These are phyloP conservation scores for Penicillium goetzii DNA, from an alignment of 495 filamentous ascomycete species.

Conservation along the genomic window DNA sequence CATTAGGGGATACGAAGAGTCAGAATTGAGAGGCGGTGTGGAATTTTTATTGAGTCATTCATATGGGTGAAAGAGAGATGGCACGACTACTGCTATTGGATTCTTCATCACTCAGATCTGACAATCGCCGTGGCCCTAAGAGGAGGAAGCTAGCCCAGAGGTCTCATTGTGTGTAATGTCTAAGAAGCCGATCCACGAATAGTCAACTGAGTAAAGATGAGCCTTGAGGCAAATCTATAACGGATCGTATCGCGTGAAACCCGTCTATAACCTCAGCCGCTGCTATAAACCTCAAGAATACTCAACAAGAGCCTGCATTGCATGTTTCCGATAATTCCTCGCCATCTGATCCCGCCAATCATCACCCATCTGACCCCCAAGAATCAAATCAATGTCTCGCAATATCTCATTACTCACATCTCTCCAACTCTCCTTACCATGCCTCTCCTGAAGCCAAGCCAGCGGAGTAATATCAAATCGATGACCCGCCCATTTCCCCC, in stretches of 20 bases:
- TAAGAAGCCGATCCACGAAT: background rate
- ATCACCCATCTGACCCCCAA: constrained; percentile 16
- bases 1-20: background rate
- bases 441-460: background rate
- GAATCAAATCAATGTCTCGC: constrained; percentile 22
- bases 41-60: no score
- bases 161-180: background rate
- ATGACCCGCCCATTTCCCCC: constrained; percentile 28
- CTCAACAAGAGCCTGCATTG: background rate
- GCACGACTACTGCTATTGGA: no score
- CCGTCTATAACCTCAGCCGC: background rate
- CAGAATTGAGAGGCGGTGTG: no score
- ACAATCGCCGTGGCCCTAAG: background rate
- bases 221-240: background rate
- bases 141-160: background rate
- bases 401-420: constrained; percentile 27
- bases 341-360: constrained; percentile 24
- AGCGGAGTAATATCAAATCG: constrained; percentile 25
- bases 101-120: no score
- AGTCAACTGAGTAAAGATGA: background rate
- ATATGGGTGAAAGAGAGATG: no score
- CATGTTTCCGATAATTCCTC: constrained; percentile 8
- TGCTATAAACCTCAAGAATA: background rate
- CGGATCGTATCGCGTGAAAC: background rate
- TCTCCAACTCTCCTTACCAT: constrained; percentile 5